Base-by-base conservation (phyloP, 495 filamentous ascomycete species). In the Massariosphaeria phaeospora region DNA sequence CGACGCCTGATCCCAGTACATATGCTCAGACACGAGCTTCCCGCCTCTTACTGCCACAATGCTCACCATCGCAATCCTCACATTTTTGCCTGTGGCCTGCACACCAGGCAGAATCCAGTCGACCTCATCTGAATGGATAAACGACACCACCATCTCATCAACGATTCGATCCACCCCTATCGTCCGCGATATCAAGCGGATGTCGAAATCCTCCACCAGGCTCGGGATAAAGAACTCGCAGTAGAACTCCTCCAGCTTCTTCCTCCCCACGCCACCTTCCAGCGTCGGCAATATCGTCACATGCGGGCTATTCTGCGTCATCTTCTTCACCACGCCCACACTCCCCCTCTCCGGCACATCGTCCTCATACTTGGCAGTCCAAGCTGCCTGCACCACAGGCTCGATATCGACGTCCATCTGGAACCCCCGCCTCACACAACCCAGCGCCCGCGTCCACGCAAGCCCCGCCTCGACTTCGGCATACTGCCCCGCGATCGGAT, bases 371-470 rank as follows among this genome's bases (percentile, higher is more conserved):
- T 63, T 63, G 5, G 26, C 57, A 1, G 20, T 34, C 57, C 57
- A 61, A 13, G 27, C 39, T n/a, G 23, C 44, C 35, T 55, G 12
- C 25, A 51, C 57, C 15, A 55, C 51, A 23, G 50, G 26, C 39
- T 61, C 57, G 1, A 61, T 7, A 33, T 61, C 51, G 0, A 48
- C 38, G 1, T 70, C 66, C 13, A 39, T 59, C 54, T 65, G 66
- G 47, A 70, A 70, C 11, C 56, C 69, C 48, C 46, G 66, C 46
- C 65, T 44, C 23, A 71, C 49, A n/a, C 43, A 48, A 3, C 21
- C 69, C 31, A 86, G 55, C 1, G 76, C 74, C 9, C 83, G 71
- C n/a, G 73, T 74, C 70, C 76, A 84, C 0, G 83, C 79, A 5
- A 84, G 55, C 18, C 69, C 64, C 1, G 78, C 70, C 0, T 77